Evolutionary conservation across 179 eudicot species (phyloP), one percentile per base, ranked within the genome.

Genomic region (Dionaea muscipula): DNA sequence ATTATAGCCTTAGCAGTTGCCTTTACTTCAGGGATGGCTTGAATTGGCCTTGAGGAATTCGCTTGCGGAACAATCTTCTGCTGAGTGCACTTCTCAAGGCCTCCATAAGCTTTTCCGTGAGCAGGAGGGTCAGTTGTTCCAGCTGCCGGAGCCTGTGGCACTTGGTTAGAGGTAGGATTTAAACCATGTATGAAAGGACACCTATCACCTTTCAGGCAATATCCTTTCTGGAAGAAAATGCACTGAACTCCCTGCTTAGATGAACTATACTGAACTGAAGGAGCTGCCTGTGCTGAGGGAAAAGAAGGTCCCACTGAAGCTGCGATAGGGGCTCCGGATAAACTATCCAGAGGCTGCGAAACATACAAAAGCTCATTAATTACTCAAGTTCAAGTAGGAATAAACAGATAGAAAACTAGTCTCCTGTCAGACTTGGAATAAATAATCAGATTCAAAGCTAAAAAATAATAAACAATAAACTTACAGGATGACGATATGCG

Each of bases 401-500:
- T 22, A 48, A 31, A 36, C 60, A 62, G 8, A 51, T 25, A 38
- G 54, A 4, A 11, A 50, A 25, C 13, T 16, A 9, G 14, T 11
- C 50, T 2, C 11, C 20, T 17, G 20, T 13, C 26, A 53, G 18
- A 36, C n/a, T n/a, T n/a, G n/a, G 2, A 21, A 18, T 21, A 54
- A n/a, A 36, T 1, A n/a, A n/a, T n/a, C n/a, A n/a, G n/a, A n/a
- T n/a, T n/a, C n/a, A n/a, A n/a, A n/a, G n/a, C n/a, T n/a, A n/a
- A n/a, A n/a, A n/a, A n/a, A n/a, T n/a, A n/a, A n/a, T n/a, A n/a
- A 44, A 44, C 47, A 44, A n/a, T 15, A 38, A 33, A 78, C 95
- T 77, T 66, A 89, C 97, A 43, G 97, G 97, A 67, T 89, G 97
- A 18, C 97, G 82, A 57, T 77, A 89, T 12, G 63, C 63, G 50